Conservation (phyloP, 2,329 filamentous ascomycete genomes). For the Polychaeton citri region DNA sequence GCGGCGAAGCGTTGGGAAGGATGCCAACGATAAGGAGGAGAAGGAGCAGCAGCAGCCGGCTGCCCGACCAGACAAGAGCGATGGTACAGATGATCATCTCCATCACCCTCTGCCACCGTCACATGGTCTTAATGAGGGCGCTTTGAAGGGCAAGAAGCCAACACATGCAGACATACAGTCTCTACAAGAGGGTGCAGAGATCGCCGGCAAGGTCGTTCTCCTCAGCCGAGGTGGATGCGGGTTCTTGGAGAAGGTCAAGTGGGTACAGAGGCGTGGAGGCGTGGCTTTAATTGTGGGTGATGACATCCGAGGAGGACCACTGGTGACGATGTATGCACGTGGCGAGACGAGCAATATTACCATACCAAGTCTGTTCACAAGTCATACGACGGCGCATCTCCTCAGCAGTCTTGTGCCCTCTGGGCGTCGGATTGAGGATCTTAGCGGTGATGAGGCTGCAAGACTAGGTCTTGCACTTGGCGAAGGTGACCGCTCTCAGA, state of each 20-base stretch:
- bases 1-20: conserved; percentile 9
- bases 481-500: conserved; percentile 5
- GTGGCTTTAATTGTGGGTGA: conserved; percentile 89
- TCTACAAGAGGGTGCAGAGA: conserved; percentile 82
- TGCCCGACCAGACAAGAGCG: conserved; percentile 32
- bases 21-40: conserved; percentile 7
- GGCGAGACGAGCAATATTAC: conserved; percentile 91
- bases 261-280: conserved; percentile 83
- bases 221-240: conserved; percentile 88
- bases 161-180: conserved; percentile 80
- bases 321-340: conserved; percentile 97
- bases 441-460: conserved; percentile 44
- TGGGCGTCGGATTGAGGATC: conserved; percentile 48
- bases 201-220: conserved; percentile 82
- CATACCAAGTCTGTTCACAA: conserved; percentile 90
- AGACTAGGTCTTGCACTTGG: conserved; percentile 33
- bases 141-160: conserved; percentile 20
- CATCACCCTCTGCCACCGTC: conserved; percentile 44
- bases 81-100: conserved; percentile 77
- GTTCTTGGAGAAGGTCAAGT: conserved; percentile 93
- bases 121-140: conserved; percentile 22
- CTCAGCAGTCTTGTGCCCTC: conserved; percentile 75
- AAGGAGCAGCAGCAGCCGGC: conserved; percentile 5
- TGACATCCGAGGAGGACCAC: conserved; percentile 71
- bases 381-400: conserved; percentile 83